Percentiles rank a stretch among this genome's conserved stretches.
phyloP scores from a whole-genome alignment of 2,329 filamentous ascomycete species.

The Erysiphe neolycopersici region DNA sequence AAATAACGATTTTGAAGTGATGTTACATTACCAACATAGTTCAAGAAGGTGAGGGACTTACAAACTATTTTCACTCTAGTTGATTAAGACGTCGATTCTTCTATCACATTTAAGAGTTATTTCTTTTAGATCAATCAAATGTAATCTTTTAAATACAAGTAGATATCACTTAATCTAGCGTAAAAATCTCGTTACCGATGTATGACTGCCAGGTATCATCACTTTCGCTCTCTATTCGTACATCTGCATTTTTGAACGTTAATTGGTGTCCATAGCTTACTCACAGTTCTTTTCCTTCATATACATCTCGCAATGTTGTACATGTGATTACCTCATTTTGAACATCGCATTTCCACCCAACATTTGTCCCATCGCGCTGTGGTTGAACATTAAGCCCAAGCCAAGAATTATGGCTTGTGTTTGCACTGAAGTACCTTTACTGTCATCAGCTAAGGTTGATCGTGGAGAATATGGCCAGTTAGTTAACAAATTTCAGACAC shows the following conservation, averaged over 20 bases:
- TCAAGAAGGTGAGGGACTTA: too few species aligned
- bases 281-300: constrained; percentile 26
- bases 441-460: constrained; percentile 6
- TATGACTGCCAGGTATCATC: constrained; percentile 10
- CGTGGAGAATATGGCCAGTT: constrained; percentile 12
- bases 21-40: too few species aligned
- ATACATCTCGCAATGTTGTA: constrained; percentile 21
- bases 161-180: constrained; percentile 4
- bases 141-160: constrained; percentile 7
- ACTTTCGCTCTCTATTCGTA: constrained; percentile 4
- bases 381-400: constrained; percentile 31
- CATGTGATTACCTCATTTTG: constrained; percentile 21
- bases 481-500: constrained; percentile 2
- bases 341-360: constrained; percentile 25
- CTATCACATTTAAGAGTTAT: too few species aligned
- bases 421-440: constrained; percentile 7
- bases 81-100: too few species aligned
- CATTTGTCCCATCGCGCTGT: constrained; percentile 22
- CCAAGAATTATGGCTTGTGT: constrained; percentile 27
- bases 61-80: too few species aligned
- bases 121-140: too few species aligned
- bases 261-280: constrained; percentile 15
- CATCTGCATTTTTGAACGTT: constrained; percentile 15
- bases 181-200: constrained; percentile 7
- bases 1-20: too few species aligned